phyloP scores from a whole-genome alignment of 2,329 filamentous ascomycete genomes.

The Rutstroemia sydowiana region DNA sequence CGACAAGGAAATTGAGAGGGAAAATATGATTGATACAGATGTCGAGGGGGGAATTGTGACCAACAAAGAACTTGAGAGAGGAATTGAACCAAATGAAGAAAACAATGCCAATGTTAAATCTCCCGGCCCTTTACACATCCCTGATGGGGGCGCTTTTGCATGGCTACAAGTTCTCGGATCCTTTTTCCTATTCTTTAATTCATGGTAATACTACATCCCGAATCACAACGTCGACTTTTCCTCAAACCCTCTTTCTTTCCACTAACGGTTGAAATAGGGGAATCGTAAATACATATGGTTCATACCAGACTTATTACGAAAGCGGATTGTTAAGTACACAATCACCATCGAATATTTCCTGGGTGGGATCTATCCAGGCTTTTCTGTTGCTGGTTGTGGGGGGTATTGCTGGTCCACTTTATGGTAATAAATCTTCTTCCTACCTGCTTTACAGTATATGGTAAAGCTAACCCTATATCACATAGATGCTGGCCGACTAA shows the following conservation, averaged over 20 bases:
- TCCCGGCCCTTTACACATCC: constrained; percentile 11
- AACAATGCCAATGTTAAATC: not conserved
- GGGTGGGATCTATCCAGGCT: constrained; percentile 41
- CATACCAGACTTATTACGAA: constrained; percentile 47
- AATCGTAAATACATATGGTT: constrained; percentile 41
- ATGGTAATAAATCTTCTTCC: not conserved
- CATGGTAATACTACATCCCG: constrained; percentile 33
- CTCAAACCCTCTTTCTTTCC: no score
- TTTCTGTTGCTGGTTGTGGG: constrained; percentile 39
- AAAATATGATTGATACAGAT: no score
- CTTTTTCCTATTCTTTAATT: constrained; percentile 48
- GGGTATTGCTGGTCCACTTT: constrained; percentile 37
- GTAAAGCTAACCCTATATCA: not conserved
- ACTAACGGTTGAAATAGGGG: constrained; percentile 27
- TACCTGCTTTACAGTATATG: not conserved
- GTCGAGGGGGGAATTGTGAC: no score
- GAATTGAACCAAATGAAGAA: not conserved
- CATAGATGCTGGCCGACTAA: constrained; percentile 41
- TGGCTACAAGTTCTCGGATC: constrained; percentile 47
- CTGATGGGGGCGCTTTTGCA: constrained; percentile 44
- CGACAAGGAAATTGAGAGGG: no score
- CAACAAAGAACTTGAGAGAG: not conserved
- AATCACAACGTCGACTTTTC: no score
- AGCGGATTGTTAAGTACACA: constrained; percentile 32
- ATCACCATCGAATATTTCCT: constrained; percentile 36